These are phyloP conservation scores for Cladosporium sp. DNA, from an alignment of 2,329 filamentous ascomycete genomes.

Conservation along the genomic window DNA sequence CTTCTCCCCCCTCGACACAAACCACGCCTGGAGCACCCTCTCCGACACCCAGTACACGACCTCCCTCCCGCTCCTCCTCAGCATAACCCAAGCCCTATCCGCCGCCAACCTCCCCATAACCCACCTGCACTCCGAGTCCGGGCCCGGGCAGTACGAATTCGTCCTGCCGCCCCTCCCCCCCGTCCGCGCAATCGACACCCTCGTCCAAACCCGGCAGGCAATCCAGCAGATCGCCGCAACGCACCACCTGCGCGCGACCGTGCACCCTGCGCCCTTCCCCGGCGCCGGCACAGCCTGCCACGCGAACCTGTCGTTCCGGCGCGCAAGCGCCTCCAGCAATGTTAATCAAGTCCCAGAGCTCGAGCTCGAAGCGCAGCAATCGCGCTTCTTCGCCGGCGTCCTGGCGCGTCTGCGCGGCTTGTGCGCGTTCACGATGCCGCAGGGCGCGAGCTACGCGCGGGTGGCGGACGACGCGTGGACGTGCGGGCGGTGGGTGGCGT, in stretches of 20 bases:
- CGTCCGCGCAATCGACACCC: constrained; percentile 61
- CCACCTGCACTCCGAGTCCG: constrained; percentile 68
- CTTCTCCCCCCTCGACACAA: constrained; percentile 47
- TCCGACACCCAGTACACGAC: constrained; percentile 55
- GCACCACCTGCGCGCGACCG: constrained; percentile 60
- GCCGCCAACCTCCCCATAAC: constrained; percentile 60
- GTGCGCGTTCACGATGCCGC: constrained; percentile 62
- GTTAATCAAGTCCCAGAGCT: neutral
- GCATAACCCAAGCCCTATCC: constrained; percentile 57
- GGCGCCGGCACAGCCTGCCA: constrained; percentile 61
- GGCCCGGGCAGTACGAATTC: constrained; percentile 71
- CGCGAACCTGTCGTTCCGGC: constrained; percentile 67
- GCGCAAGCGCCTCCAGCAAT: constrained; percentile 44
- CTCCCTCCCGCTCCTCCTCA: constrained; percentile 55
- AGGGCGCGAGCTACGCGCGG: constrained; percentile 62
- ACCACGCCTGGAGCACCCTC: constrained; percentile 66
- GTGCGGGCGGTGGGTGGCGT: constrained; percentile 70
- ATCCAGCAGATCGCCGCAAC: constrained; percentile 58
- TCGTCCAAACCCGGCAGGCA: constrained; percentile 65
- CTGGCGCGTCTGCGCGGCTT: constrained; percentile 60
- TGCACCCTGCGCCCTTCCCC: constrained; percentile 65
- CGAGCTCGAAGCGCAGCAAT: constrained; percentile 41
- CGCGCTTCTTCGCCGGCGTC: constrained; percentile 63
- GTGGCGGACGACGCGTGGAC: constrained; percentile 66
- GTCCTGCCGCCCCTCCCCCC: constrained; percentile 59